phyloP scores from a whole-genome alignment of 768 basidiomycete genomes.

The Macrolepiota fuliginosa region DNA sequence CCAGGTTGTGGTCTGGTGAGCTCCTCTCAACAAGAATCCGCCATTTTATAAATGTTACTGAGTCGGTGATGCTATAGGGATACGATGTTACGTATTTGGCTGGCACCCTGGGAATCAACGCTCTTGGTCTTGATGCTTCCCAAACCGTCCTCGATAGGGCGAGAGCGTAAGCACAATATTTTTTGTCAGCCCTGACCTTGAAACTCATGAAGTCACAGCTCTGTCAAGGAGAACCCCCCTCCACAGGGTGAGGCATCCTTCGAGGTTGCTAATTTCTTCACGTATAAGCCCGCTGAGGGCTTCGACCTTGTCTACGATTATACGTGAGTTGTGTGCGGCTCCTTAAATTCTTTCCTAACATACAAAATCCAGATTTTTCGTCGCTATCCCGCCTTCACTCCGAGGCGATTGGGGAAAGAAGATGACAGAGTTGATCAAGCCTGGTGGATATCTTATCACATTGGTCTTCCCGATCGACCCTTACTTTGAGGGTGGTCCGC shows the following conservation, averaged over 20 bases:
- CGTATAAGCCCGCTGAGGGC: slow-evolving; percentile 30
- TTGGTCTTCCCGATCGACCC: slow-evolving; percentile 56
- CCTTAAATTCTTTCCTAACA: not conserved
- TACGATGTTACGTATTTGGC: slow-evolving; percentile 62
- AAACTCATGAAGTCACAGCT: not conserved
- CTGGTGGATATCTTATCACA: slow-evolving; percentile 62
- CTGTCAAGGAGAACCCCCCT: not conserved
- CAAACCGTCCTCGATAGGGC: slow-evolving; percentile 49
- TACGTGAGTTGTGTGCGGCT: slow-evolving; percentile 36
- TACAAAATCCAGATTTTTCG: slow-evolving; percentile 54
- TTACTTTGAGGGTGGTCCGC: slow-evolving; percentile 49
- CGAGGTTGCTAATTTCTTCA: slow-evolving; percentile 54
- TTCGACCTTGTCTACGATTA: slow-evolving; percentile 69
- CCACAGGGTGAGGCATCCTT: slow-evolving; percentile 33
- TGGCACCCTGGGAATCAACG: slow-evolving; percentile 41
- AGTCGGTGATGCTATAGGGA: slow-evolving; percentile 35
- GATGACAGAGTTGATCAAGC: slow-evolving; percentile 53
- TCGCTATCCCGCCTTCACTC: slow-evolving; percentile 57
- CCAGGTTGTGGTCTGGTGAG: slow-evolving; percentile 49
- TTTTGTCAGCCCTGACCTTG: not conserved
- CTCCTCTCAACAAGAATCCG: not conserved
- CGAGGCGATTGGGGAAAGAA: slow-evolving; percentile 56
- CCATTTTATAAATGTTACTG: not conserved
- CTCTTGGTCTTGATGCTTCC: slow-evolving; percentile 55
- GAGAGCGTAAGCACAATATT: slow-evolving; percentile 28